Conservation (phyloP, 2,329 filamentous ascomycete genomes). For the Xylogone sp. region DNA sequence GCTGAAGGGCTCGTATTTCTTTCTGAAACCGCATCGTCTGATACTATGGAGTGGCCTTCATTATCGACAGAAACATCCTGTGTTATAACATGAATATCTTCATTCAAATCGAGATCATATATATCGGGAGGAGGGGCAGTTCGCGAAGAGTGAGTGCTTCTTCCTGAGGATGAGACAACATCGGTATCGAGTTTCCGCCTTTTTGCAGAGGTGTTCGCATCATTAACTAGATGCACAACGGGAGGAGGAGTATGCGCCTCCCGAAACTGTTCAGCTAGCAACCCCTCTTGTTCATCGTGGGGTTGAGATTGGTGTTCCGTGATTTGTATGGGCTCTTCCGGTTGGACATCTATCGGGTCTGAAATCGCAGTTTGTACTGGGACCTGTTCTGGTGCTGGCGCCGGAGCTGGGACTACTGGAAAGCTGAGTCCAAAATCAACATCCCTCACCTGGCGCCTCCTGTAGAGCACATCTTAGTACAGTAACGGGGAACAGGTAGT, state of each 20-base stretch:
- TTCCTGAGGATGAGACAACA: constrained; percentile 12
- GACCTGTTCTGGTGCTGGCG: background rate
- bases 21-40: background rate
- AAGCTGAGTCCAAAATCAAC: constrained; percentile 55
- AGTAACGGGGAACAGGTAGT: constrained; percentile 1
- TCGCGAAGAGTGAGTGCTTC: constrained; percentile 21
- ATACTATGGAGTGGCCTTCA: constrained; percentile 2
- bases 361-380: background rate
- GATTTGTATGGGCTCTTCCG: constrained; percentile 12
- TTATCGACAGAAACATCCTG: constrained; percentile 5
- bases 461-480: constrained; percentile 33
- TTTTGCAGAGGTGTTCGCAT: constrained; percentile 30
- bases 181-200: constrained; percentile 25
- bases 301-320: constrained; percentile 5
- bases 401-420: constrained; percentile 28
- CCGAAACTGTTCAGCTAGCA: background rate
- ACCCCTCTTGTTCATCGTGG: background rate
- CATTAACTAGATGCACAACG: constrained; percentile 13
- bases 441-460: constrained; percentile 51
- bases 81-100: constrained; percentile 4
- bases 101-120: constrained; percentile 13
- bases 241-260: constrained; percentile 3
- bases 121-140: constrained; percentile 18
- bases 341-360: background rate
- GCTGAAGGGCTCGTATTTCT: background rate